These are phyloP conservation scores for Phanerodontia chrysosporium DNA, from an alignment of 768 basidiomycete species.

Conservation along the genomic window DNA sequence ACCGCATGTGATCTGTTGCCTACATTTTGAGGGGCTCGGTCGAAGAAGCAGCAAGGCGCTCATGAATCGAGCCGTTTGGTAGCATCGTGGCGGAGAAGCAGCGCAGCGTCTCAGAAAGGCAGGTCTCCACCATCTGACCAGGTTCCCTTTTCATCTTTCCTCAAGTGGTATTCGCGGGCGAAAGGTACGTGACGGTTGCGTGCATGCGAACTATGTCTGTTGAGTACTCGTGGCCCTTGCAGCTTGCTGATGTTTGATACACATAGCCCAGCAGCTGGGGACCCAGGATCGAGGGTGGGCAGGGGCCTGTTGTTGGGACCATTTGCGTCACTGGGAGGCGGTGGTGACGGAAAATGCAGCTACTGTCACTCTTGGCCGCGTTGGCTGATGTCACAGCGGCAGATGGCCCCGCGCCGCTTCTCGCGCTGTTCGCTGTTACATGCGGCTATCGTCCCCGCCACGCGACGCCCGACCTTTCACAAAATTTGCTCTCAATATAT, in stretches of 20 bases:
- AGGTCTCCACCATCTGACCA: not conserved
- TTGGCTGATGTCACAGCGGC: not conserved
- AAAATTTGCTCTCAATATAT: not conserved
- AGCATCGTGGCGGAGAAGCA: conserved; percentile 12
- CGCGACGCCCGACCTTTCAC: not conserved
- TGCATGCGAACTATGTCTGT: not conserved
- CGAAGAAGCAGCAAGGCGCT: not conserved
- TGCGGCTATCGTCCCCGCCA: conserved; percentile 4
- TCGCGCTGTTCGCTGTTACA: not conserved
- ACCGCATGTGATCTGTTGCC: not conserved
- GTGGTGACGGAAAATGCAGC: not conserved
- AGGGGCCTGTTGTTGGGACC: not conserved
- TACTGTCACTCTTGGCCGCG: not conserved
- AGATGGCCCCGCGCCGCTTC: not conserved
- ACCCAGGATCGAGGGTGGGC: too few species aligned
- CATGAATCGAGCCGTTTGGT: conserved; percentile 9
- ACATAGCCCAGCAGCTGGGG: too few species aligned
- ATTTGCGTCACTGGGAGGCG: not conserved
- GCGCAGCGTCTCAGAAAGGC: conserved; percentile 1
- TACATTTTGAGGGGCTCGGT: not conserved
- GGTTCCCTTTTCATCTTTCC: conserved; percentile 1
- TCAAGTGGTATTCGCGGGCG: not conserved
- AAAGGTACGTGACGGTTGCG: not conserved
- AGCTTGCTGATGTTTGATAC: not conserved
- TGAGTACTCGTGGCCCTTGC: not conserved